Evolutionary conservation across 495 filamentous ascomycete species (phyloP).

Genomic region (Aspergillus cavernicola): DNA sequence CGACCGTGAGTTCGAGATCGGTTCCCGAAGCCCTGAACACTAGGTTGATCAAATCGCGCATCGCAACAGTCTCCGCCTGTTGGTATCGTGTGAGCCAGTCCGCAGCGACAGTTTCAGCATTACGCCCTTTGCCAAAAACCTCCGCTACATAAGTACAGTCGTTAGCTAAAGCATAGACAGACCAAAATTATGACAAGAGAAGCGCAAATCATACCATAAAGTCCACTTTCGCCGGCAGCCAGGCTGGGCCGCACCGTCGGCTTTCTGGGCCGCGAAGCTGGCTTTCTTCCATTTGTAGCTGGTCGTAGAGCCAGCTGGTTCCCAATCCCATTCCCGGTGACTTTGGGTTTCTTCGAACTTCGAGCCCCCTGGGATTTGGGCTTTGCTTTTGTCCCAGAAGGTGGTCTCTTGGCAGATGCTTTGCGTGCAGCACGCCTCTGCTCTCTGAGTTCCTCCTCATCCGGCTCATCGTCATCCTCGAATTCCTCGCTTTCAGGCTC

Average conservation of each 20-base stretch:
- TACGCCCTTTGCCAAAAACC: conserved; percentile 69
- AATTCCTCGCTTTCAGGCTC: conserved; percentile 48
- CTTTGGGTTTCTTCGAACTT: conserved; percentile 52
- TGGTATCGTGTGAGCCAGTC: conserved; percentile 77
- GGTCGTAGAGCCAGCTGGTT: conserved; percentile 49
- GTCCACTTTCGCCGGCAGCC: conserved; percentile 58
- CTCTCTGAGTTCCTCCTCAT: conserved; percentile 64
- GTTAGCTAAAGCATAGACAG: conserved; percentile 14
- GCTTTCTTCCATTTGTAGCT: conserved; percentile 41
- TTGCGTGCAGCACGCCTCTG: conserved; percentile 46
- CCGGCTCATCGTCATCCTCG: conserved; percentile 50
- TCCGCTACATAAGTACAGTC: conserved; percentile 52
- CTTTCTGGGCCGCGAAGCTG: conserved; percentile 44
- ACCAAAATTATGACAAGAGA: not conserved
- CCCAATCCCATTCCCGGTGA: conserved; percentile 52
- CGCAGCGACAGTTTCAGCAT: conserved; percentile 69
- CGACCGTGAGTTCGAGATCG: conserved; percentile 62
- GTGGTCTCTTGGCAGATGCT: conserved; percentile 60
- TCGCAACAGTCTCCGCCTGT: conserved; percentile 58
- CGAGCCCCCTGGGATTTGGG: conserved; percentile 22
- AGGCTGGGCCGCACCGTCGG: conserved; percentile 62
- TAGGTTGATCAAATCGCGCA: conserved; percentile 85
- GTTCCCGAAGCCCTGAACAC: conserved; percentile 81
- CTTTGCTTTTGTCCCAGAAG: conserved; percentile 34
- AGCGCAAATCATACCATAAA: conserved; percentile 63